phyloP scores from a whole-genome alignment of 1,284 basidiomycete species.

The Jaminaea rosea region DNA sequence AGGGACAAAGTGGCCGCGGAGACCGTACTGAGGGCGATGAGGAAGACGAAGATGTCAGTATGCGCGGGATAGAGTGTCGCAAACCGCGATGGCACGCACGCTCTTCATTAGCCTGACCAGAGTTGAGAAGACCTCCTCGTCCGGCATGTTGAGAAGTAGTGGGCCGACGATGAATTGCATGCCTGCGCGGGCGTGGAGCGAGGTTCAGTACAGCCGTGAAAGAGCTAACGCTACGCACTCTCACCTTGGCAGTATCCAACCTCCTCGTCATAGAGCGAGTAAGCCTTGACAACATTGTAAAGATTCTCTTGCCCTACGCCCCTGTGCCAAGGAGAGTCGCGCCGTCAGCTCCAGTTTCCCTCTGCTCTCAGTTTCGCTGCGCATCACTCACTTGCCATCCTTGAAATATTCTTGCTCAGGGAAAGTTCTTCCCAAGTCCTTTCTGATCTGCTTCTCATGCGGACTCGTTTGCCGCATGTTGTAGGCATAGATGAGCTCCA shows the following conservation, averaged over 20 bases:
- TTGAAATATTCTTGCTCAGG: slow-evolving; percentile 95
- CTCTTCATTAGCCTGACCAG: slow-evolving; percentile 95
- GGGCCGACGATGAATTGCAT: slow-evolving; percentile 78
- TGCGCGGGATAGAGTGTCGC: not conserved
- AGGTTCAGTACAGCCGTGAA: too few relatives aligned
- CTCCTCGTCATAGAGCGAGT: slow-evolving; percentile 87
- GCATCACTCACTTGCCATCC: too few relatives aligned
- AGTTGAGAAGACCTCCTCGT: slow-evolving; percentile 78
- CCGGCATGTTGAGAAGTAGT: slow-evolving; percentile 63
- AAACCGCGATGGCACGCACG: not conserved
- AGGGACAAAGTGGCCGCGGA: slow-evolving; percentile 88
- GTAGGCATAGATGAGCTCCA: slow-evolving; percentile 73
- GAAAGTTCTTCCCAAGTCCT: slow-evolving; percentile 85
- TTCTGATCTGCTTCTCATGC: slow-evolving; percentile 86
- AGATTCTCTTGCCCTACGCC: slow-evolving; percentile 91
- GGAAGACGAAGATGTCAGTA: not conserved
- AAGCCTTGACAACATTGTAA: slow-evolving; percentile 95
- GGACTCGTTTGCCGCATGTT: slow-evolving; percentile 72
- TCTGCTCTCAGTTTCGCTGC: too few relatives aligned
- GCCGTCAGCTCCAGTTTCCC: too few relatives aligned
- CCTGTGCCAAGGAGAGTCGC: too few relatives aligned
- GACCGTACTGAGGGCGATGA: slow-evolving; percentile 58
- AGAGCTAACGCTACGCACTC: too few relatives aligned
- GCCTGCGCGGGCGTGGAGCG: too few relatives aligned
- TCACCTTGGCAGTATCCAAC: slow-evolving; percentile 98